phyloP scores from a whole-genome alignment of 2,329 filamentous ascomycete species.

The Cordyceps tenuipes region DNA sequence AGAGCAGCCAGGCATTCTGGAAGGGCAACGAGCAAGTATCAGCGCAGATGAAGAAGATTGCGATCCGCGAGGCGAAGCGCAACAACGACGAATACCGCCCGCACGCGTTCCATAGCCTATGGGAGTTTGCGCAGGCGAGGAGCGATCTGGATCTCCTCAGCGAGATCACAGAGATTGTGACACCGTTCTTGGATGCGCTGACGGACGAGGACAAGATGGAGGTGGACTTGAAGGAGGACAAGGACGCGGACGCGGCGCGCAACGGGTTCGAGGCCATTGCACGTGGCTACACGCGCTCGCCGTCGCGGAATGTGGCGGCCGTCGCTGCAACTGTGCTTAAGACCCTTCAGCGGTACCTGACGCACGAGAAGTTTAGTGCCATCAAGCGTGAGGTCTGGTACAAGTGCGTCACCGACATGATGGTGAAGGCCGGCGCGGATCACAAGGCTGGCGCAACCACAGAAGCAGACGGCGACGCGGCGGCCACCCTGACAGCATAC shows the following conservation, averaged over 20 bases:
- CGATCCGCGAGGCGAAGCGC: conserved; percentile 78
- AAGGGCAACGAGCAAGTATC: conserved; percentile 42
- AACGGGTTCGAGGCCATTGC: conserved; percentile 44
- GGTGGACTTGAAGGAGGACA: conserved; percentile 46
- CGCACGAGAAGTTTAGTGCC: conserved; percentile 28
- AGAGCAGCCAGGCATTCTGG: conserved; percentile 53
- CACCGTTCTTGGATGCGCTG: conserved; percentile 51
- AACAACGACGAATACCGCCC: conserved; percentile 81
- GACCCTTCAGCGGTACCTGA: conserved; percentile 33
- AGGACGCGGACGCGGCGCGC: conserved; percentile 35
- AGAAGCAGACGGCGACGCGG: conserved; percentile 11
- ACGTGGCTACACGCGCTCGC: conserved; percentile 38
- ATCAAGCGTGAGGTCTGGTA: conserved; percentile 47
- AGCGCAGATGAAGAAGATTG: conserved; percentile 69
- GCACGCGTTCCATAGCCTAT: conserved; percentile 64
- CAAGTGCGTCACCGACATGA: conserved; percentile 37
- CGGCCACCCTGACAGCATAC: conserved; percentile 26
- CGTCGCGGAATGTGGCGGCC: conserved; percentile 26
- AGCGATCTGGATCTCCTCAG: conserved; percentile 62
- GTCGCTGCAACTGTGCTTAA: conserved; percentile 33
- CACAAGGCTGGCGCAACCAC: conserved; percentile 16
- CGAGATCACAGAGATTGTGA: conserved; percentile 57
- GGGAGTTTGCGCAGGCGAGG: conserved; percentile 60
- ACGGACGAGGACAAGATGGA: conserved; percentile 60
- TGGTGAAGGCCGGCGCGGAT: conserved; percentile 31